Evolutionary conservation across 2,329 filamentous ascomycete species (phyloP).

Genomic region (Thelonectria rubi): DNA sequence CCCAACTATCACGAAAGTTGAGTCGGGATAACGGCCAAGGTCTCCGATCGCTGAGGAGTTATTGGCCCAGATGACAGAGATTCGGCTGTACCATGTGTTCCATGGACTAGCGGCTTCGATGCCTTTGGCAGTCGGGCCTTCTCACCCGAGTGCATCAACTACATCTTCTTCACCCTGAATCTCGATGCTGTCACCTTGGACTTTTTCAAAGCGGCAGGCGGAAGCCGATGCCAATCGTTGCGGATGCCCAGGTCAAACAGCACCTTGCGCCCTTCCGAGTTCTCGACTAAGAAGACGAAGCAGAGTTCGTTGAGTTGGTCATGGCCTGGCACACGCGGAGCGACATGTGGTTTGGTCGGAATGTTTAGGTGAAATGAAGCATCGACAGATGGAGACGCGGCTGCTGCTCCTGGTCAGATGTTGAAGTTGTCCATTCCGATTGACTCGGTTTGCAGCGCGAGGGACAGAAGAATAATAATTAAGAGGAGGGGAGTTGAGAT

Average conservation of each 20-base stretch:
- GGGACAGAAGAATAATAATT: too few relatives aligned
- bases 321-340: too few relatives aligned
- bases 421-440: too few relatives aligned
- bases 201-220: background rate
- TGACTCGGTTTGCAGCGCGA: too few relatives aligned
- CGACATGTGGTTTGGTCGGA: too few relatives aligned
- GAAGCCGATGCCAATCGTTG: background rate
- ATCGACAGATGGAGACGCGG: too few relatives aligned
- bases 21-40: constrained; percentile 54
- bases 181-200: background rate
- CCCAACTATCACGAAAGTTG: constrained; percentile 60
- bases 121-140: background rate
- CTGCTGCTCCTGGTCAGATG: too few relatives aligned
- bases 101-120: background rate
- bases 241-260: background rate
- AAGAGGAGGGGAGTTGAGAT: too few relatives aligned
- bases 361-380: too few relatives aligned
- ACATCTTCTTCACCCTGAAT: background rate
- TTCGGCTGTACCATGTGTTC: background rate
- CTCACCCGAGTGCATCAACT: background rate
- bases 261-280: background rate
- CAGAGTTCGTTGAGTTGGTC: background rate
- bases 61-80: background rate
- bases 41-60: constrained; percentile 54
- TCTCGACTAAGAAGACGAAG: background rate